Base-by-base conservation (phyloP, 129 eudicot genomes). In the Smallanthus sonchifolius region DNA sequence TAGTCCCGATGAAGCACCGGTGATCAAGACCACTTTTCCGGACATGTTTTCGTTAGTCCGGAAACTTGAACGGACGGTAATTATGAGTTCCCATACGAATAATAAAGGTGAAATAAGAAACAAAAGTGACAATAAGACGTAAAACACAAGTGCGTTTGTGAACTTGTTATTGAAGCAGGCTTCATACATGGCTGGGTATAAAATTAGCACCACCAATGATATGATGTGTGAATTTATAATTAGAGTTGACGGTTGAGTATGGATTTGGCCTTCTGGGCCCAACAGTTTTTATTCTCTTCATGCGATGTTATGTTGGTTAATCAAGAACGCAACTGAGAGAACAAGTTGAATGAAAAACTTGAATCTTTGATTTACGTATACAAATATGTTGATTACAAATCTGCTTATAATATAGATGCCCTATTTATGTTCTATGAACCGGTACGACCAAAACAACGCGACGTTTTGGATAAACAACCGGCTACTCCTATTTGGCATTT, bases 1-100 rank as follows among this genome's bases (percentile, higher is more conserved):
- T 5, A 82, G 68, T 15, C 86, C 90, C 1, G 87, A 77, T 2
- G 90, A 81, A 55, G 90, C 90, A 19, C 87, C 87, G 43, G 90
- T 83, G 76, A 83, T 77, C 61, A 86, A 74, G 35, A 83, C 85
- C 10, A 86, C 90, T 71, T 83, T 86, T 19, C 81, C 85, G 0
- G 65, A 30, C 55, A 86, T 20, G 77, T 82, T 71, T 37, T 85
- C 84, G 5, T 16, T 15, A 11, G 11, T 10, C 8, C 9, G 73
- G 74, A 79, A 72, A 13, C 67, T 72, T 72, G 83, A 72, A 62
- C 40, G 74, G 37, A 72, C 14, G 52, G 60, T 9, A 59, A 15
- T 51, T 35, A 79, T 42, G 72, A 79, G 78, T 73, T 79, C 78
- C 40, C 65, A 79, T 51, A 73, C 2, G 62, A 69, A 74, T 62